A percentile compares a stretch with the other conserved stretches of the same genome.
Evolutionary conservation across 257 asterid species (phyloP).

Genomic region (Ocimum tenuiflorum): DNA sequence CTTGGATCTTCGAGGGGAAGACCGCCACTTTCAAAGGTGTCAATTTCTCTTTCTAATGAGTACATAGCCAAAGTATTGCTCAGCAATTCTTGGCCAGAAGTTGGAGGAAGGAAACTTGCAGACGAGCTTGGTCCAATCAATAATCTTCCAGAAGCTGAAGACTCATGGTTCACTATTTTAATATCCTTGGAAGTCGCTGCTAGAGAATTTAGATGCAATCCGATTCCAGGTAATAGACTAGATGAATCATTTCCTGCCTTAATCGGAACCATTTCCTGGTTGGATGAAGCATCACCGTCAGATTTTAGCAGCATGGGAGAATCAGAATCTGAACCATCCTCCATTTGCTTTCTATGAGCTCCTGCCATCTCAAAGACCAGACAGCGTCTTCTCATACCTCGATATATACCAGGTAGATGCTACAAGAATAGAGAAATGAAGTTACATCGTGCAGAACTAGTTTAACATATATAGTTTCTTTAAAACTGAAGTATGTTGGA

Average conservation of each 20-base stretch:
- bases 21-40: constrained; percentile 26
- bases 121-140: constrained; percentile 38
- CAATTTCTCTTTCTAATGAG: constrained; percentile 31
- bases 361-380: constrained; percentile 65
- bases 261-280: constrained; percentile 24
- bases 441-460: neutral
- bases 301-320: constrained; percentile 33
- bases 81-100: constrained; percentile 34
- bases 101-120: constrained; percentile 26
- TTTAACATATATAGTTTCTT: too few relatives aligned
- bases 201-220: constrained; percentile 81
- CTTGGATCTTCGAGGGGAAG: constrained; percentile 38
- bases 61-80: constrained; percentile 28
- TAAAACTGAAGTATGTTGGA: too few relatives aligned
- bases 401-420: constrained; percentile 55
- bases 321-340: constrained; percentile 36
- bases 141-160: constrained; percentile 44
- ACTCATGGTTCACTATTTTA: constrained; percentile 41
- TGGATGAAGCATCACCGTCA: constrained; percentile 29
- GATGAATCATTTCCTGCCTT: constrained; percentile 23
- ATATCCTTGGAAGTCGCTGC: constrained; percentile 50
- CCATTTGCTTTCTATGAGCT: constrained; percentile 40
- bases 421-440: constrained; percentile 20
- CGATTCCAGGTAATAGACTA: constrained; percentile 55
- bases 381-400: constrained; percentile 80